Conservation (phyloP, 495 filamentous ascomycete species). For the Annulohypoxylon stygium region DNA sequence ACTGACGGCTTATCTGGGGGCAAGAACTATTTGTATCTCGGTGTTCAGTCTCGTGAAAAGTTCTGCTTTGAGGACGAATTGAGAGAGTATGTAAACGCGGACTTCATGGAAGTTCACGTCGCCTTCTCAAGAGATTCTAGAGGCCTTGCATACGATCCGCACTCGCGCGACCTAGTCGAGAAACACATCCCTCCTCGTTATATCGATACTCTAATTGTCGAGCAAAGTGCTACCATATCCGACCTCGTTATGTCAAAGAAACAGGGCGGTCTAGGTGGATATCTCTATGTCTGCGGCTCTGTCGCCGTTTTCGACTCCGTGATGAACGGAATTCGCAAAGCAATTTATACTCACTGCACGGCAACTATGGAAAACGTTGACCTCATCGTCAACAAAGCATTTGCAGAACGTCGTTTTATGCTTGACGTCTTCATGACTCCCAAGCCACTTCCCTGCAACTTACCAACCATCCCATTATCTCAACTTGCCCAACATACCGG, state of each 20-base stretch:
- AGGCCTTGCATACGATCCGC: constrained; percentile 60
- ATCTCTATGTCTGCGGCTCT: constrained; percentile 66
- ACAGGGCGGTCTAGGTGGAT: constrained; percentile 64
- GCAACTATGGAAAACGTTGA: constrained; percentile 62
- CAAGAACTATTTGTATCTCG: constrained; percentile 63
- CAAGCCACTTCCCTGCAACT: constrained; percentile 61
- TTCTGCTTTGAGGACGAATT: constrained; percentile 66
- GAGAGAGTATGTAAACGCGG: constrained; percentile 59
- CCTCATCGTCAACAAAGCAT: constrained; percentile 62
- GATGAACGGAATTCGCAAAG: constrained; percentile 63
- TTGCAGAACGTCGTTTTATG: constrained; percentile 67
- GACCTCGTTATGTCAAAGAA: constrained; percentile 68
- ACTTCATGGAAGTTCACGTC: constrained; percentile 64
- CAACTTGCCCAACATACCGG: constrained; percentile 63
- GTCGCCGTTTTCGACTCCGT: constrained; percentile 67
- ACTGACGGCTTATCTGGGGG: constrained; percentile 54
- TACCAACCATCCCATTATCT: constrained; percentile 62
- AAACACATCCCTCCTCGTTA: constrained; percentile 64
- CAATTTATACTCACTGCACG: constrained; percentile 63
- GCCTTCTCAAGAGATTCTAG: constrained; percentile 63
- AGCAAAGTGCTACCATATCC: constrained; percentile 61
- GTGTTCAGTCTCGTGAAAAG: constrained; percentile 64
- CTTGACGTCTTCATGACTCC: constrained; percentile 69
- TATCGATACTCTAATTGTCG: constrained; percentile 63
- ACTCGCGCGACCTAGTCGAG: constrained; percentile 57